A percentile compares a stretch with the other conserved stretches of the same genome.
Conservation (phyloP, 2,329 filamentous ascomycete species). For the Stagonosporopsis tanaceti region DNA sequence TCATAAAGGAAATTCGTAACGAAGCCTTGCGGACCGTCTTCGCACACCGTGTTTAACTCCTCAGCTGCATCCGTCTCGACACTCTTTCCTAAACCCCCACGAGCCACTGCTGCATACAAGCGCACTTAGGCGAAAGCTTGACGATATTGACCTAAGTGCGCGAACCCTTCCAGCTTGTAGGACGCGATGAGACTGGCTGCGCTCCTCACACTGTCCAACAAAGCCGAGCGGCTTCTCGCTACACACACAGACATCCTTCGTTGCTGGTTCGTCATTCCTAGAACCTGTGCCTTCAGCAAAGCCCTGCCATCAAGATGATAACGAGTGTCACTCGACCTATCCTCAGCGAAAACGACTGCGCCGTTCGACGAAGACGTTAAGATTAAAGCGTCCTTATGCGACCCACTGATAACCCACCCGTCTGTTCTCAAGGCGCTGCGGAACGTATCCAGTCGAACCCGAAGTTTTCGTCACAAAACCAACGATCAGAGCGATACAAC, state of each 20-base stretch:
- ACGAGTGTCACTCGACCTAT: neutral
- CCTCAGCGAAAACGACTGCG: neutral
- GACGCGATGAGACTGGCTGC: neutral
- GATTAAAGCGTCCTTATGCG: neutral
- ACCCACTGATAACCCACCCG: neutral
- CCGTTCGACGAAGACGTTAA: neutral
- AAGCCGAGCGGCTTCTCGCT: neutral
- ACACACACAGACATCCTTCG: no score
- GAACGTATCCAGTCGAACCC: neutral
- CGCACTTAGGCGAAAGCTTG: neutral
- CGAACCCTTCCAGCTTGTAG: neutral
- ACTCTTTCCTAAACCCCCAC: neutral
- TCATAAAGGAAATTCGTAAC: conserved; percentile 12
- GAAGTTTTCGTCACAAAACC: neutral
- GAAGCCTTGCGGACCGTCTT: conserved; percentile 1
- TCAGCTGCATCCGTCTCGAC: neutral
- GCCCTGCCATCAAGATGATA: neutral
- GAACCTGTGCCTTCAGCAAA: neutral
- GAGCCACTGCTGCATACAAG: neutral
- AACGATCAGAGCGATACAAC: neutral
- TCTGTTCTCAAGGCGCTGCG: neutral
- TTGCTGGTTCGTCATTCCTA: neutral
- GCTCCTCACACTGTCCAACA: neutral
- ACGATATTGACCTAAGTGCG: neutral
- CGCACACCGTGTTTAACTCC: neutral